phyloP scores from a whole-genome alignment of 805 yeast species.

The Maudiozyma turicensis region DNA sequence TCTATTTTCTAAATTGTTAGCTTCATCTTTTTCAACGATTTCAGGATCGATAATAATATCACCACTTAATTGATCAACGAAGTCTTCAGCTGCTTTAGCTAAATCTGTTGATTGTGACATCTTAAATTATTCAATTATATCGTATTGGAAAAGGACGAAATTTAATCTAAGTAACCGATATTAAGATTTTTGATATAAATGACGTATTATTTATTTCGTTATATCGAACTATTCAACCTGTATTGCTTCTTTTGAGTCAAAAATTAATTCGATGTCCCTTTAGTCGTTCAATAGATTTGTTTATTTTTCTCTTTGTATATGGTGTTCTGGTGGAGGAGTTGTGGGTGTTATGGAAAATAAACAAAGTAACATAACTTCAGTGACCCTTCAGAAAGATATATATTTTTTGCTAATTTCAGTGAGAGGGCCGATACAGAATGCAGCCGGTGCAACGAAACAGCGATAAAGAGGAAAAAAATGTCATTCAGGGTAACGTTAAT shows the following conservation, averaged over 20 bases:
- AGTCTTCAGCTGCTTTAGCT: constrained; percentile 1
- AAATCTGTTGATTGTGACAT: constrained; percentile 2
- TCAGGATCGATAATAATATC: constrained; percentile 1
- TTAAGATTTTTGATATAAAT: too few species aligned
- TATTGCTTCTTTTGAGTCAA: too few species aligned
- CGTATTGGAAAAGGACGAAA: too few species aligned
- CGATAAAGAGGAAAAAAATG: too few species aligned
- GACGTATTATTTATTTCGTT: too few species aligned
- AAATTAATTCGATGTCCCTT: not conserved
- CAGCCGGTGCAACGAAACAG: too few species aligned
- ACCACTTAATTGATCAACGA: constrained; percentile 2
- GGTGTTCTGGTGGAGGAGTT: constrained; percentile 5
- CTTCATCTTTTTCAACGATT: not conserved
- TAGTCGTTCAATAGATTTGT: not conserved
- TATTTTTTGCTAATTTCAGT: too few species aligned
- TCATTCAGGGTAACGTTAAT: too few species aligned
- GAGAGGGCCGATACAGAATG: too few species aligned
- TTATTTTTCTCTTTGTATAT: constrained; percentile 1
- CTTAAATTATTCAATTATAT: not conserved
- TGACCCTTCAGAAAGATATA: too few species aligned
- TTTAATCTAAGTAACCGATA: too few species aligned
- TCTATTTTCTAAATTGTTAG: not conserved
- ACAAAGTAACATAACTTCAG: not conserved
- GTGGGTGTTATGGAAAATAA: constrained; percentile 2
- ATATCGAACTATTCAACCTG: too few species aligned